These are phyloP conservation scores for Sophora flavescens DNA, from an alignment of 306 rosid species.

Conservation along the genomic window DNA sequence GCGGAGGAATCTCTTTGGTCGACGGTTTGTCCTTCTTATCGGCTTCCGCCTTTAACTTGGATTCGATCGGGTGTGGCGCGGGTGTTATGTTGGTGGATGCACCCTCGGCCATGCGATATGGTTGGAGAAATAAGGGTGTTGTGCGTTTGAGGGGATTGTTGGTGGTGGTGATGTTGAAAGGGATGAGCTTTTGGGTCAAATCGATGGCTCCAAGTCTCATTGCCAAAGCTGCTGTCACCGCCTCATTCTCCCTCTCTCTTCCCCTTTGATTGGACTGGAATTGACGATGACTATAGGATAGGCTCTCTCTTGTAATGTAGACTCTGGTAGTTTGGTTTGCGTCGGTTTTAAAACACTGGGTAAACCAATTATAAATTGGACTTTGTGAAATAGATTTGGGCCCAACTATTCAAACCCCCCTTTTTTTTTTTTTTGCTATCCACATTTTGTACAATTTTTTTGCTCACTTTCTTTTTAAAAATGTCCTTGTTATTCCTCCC, in stretches of 20 bases:
- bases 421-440: too few species aligned
- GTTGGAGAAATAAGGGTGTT: slow-evolving; percentile 38
- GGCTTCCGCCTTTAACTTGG: slow-evolving; percentile 19
- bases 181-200: slow-evolving; percentile 43
- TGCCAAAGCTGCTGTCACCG: slow-evolving; percentile 32
- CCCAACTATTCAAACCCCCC: too few species aligned
- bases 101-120: slow-evolving; percentile 46
- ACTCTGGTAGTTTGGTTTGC: too few species aligned
- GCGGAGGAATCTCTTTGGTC: slow-evolving; percentile 52
- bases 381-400: too few species aligned
- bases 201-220: slow-evolving; percentile 38
- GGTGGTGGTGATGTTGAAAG: slow-evolving; percentile 27
- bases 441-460: too few species aligned
- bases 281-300: neutral
- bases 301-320: too few species aligned
- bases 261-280: neutral
- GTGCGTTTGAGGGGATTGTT: slow-evolving; percentile 34
- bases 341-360: too few species aligned
- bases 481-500: too few species aligned
- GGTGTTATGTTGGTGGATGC: slow-evolving; percentile 1
- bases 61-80: slow-evolving; percentile 47
- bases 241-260: slow-evolving; percentile 3
- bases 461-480: too few species aligned
- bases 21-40: slow-evolving; percentile 1
- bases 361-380: too few species aligned